These are phyloP conservation scores for Fagopyrum homotropicum DNA, from an alignment of 148 eudicot species.

Conservation along the genomic window DNA sequence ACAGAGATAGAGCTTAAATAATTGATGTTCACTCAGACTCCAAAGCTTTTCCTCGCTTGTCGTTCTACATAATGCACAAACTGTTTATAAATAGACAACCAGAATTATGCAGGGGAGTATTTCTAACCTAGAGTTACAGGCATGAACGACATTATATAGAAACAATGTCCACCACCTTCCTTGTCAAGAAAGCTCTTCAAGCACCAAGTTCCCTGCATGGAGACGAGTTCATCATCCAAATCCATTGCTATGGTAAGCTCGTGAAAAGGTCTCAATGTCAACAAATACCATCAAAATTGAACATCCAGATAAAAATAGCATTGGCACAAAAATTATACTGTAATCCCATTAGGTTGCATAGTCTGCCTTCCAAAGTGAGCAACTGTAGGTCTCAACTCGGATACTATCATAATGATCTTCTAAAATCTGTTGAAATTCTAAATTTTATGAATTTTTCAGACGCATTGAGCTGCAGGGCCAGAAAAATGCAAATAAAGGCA, in stretches of 20 bases:
- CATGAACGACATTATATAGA: background rate
- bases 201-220: conserved; percentile 1
- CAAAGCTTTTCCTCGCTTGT: no score
- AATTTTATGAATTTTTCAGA: background rate
- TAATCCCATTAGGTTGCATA: background rate
- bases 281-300: background rate
- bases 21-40: no score
- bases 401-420: no score
- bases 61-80: no score
- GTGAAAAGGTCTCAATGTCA: background rate
- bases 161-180: background rate
- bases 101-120: background rate
- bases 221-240: background rate
- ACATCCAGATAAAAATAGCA: background rate
- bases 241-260: background rate
- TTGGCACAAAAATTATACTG: background rate
- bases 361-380: no score
- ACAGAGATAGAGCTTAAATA: no score
- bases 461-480: background rate
- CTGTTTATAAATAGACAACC: no score
- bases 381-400: no score
- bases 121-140: background rate
- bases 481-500: background rate
- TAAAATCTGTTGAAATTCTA: background rate
- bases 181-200: background rate